Base-by-base conservation (phyloP, 2,329 filamentous ascomycete species). In the Xylaria sp. region DNA sequence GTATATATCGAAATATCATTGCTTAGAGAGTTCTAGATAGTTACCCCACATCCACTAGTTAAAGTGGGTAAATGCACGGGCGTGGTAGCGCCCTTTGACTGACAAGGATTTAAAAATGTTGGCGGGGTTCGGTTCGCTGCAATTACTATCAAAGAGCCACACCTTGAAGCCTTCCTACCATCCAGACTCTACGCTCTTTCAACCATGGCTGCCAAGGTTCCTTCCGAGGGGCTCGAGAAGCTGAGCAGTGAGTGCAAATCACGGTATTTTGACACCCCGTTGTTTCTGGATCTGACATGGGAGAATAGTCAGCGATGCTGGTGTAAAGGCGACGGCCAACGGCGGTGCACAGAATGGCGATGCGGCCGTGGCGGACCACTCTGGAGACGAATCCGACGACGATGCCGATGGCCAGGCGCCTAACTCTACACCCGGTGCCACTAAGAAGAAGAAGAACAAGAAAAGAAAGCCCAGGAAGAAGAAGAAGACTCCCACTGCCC, bases 371-470 rank as follows among this genome's bases (percentile, higher is more conserved):
- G 80, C 78, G 42, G 80, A 83, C 23, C 76, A 80, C 68, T 83
- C 85, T 51, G 81, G 80, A 70, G 84, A 85, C 66, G 84, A 86
- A 63, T 86, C 83, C n/a, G 86, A 85, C 42, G 85, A 87, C 58
- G 86, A 87, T 10, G 84, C 82, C 3, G 85, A 86, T 23, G 83
- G 81, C 20, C 76, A 78, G 58, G 76, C 67, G 10, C 76, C 77
- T 9, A 76, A 78, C 15, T 79, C 79, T 6, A 82, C 81, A 38
- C 78, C 79, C 9, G 79, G 74, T 46, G 79, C 80, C 6, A 81
- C 71, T 15, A 78, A 78, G 67, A 92, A 93, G 82, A 93, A 93
- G 83, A 93, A 94, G 83, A 95, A 94, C 86, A 93, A 93, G 86
- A 93, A 90, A 85, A 91, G 89, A 82, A 88, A 90, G 78, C 90